Percentiles rank a stretch among this genome's conserved stretches.
Conservation (phyloP, 306 rosid genomes). For the Cicer yamashitae region DNA sequence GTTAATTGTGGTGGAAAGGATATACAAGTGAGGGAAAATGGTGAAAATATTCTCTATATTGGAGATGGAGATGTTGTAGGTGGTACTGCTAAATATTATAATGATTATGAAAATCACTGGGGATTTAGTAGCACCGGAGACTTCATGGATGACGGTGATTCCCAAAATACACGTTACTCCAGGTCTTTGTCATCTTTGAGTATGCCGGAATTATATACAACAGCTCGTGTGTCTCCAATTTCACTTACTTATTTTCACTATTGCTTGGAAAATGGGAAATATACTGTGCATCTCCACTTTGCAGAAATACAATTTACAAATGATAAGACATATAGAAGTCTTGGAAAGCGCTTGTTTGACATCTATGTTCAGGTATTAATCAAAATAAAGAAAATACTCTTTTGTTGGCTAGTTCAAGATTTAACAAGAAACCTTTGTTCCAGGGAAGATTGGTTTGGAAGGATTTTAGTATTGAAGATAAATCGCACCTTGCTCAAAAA, state of each 20-base stretch:
- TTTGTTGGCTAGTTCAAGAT: slow-evolving; percentile 21
- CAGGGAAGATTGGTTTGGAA: slow-evolving; percentile 55
- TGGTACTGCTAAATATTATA: slow-evolving; percentile 56
- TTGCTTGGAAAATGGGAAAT: slow-evolving; percentile 73
- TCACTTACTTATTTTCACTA: slow-evolving; percentile 65
- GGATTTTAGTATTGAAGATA: slow-evolving; percentile 59
- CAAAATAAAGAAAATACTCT: slow-evolving; percentile 21
- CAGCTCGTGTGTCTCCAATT: slow-evolving; percentile 60
- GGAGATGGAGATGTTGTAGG: slow-evolving; percentile 54
- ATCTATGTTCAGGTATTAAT: slow-evolving; percentile 66
- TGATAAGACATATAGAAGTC: slow-evolving; percentile 56
- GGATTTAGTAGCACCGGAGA: slow-evolving; percentile 66
- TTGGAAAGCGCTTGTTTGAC: slow-evolving; percentile 68
- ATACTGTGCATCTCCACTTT: slow-evolving; percentile 62
- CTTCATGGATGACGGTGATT: slow-evolving; percentile 50
- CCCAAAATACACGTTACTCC: slow-evolving; percentile 45
- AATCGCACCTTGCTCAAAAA: slow-evolving; percentile 54
- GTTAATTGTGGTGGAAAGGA: slow-evolving; percentile 70
- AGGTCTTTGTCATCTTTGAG: slow-evolving; percentile 40
- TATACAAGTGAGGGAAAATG: slow-evolving; percentile 47
- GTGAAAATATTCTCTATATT: slow-evolving; percentile 42
- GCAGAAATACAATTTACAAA: slow-evolving; percentile 62
- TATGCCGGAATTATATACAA: slow-evolving; percentile 52
- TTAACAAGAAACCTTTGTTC: slow-evolving; percentile 30
- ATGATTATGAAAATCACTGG: slow-evolving; percentile 42